Conservation (phyloP, 208 protist species). For the Leishmania tarentolae region DNA sequence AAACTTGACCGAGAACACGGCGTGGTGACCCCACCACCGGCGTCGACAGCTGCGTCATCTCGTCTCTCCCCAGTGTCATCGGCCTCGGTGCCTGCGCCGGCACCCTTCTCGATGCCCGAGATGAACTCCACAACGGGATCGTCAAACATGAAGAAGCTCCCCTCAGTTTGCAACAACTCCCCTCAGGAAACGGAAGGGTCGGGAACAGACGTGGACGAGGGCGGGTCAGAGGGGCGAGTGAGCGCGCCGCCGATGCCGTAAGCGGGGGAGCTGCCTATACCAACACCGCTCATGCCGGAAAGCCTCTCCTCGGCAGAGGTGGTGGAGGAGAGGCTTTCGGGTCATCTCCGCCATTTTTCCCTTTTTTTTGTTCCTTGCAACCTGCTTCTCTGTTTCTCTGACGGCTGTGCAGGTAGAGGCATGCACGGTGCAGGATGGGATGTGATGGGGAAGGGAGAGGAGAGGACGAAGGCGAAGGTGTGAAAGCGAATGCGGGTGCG, state of each 20-base stretch:
- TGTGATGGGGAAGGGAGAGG: too few species aligned
- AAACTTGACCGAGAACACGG: not conserved
- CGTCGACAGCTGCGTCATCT: not conserved
- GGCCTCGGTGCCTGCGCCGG: not conserved
- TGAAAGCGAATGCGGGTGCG: not conserved
- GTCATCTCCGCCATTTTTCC: not conserved
- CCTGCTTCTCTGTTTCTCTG: not conserved
- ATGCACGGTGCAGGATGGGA: not conserved
- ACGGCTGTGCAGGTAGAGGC: not conserved
- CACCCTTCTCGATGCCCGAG: not conserved
- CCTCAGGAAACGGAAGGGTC: not conserved
- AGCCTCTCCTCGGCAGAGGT: not conserved
- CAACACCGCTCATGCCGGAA: too few species aligned
- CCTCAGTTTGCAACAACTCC: not conserved
- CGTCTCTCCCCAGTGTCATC: conserved; percentile 1
- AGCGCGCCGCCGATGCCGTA: not conserved
- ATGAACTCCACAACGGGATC: not conserved
- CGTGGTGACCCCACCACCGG: not conserved
- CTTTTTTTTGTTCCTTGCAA: not conserved
- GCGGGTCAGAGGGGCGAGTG: not conserved
- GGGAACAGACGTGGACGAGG: not conserved
- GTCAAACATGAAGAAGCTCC: not conserved
- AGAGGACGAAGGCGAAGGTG: not conserved
- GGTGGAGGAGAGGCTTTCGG: not conserved
- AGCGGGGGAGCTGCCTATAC: not conserved